Conservation (phyloP, 257 asterid genomes). For the Solanum stenotomum region DNA sequence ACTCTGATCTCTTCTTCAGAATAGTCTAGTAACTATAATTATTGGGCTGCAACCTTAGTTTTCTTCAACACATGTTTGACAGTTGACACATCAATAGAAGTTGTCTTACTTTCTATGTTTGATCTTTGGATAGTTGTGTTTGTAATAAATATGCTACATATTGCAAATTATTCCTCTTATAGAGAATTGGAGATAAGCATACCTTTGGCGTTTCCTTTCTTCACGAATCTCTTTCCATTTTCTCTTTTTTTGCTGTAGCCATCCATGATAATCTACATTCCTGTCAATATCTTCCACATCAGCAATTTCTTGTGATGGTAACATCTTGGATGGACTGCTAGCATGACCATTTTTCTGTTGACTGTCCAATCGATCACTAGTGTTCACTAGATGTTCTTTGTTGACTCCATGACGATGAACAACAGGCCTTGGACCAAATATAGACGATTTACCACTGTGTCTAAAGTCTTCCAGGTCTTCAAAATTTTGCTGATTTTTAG, state of each 20-base stretch:
- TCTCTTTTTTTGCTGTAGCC: slow-evolving; percentile 90
- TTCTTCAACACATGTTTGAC: background rate
- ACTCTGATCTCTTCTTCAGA: background rate
- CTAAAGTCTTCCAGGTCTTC: slow-evolving; percentile 82
- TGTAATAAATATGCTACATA: background rate
- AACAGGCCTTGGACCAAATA: slow-evolving; percentile 50
- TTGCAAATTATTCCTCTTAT: background rate
- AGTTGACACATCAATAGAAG: background rate
- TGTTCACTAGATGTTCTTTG: slow-evolving; percentile 23
- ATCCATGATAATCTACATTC: slow-evolving; percentile 74
- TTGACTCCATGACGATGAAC: slow-evolving; percentile 48
- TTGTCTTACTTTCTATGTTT: background rate
- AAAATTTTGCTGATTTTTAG: slow-evolving; percentile 32
- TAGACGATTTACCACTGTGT: slow-evolving; percentile 30
- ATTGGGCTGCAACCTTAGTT: background rate
- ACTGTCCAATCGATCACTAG: slow-evolving; percentile 25
- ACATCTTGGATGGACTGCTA: slow-evolving; percentile 16
- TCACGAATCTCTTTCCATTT: slow-evolving; percentile 85
- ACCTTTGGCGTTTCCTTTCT: slow-evolving; percentile 88
- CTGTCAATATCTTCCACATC: slow-evolving; percentile 49
- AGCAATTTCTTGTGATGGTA: slow-evolving; percentile 28
- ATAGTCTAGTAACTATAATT: background rate
- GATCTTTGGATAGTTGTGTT: background rate
- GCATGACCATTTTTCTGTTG: slow-evolving; percentile 24
- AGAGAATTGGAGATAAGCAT: background rate